Conservation (phyloP, 2,329 filamentous ascomycete genomes). For the Aspergillus sp. region DNA sequence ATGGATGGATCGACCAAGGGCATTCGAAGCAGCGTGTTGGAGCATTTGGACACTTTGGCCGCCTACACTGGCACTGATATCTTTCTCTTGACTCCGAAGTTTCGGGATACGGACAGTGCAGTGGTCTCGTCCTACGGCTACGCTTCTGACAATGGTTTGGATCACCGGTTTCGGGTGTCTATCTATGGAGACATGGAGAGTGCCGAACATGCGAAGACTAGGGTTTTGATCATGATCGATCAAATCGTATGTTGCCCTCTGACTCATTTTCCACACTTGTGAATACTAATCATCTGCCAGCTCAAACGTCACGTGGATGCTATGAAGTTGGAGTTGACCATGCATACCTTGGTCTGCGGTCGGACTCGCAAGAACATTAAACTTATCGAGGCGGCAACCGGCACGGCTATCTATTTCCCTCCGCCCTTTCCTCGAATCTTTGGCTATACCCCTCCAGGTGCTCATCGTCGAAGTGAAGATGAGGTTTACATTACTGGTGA, state of each 20-base stretch:
- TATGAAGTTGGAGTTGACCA: conserved; percentile 75
- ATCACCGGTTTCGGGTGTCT: conserved; percentile 85
- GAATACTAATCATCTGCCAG: conserved; percentile 27
- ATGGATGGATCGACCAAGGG: conserved; percentile 66
- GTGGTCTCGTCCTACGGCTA: conserved; percentile 70
- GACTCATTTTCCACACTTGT: conserved; percentile 2
- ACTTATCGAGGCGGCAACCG: conserved; percentile 89
- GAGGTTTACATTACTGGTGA: conserved; percentile 96
- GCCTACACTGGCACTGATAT: conserved; percentile 91
- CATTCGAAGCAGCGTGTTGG: conserved; percentile 70
- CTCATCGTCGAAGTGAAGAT: conserved; percentile 74
- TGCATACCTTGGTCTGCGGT: conserved; percentile 89
- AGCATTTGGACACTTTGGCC: conserved; percentile 82
- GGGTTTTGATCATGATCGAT: conserved; percentile 95
- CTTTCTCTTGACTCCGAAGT: conserved; percentile 87
- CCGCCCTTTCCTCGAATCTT: conserved; percentile 89
- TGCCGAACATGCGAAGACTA: conserved; percentile 93
- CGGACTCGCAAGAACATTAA: conserved; percentile 97
- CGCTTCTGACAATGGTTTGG: conserved; percentile 72
- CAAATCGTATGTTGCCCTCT: conserved; percentile 61
- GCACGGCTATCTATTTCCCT: conserved; percentile 97
- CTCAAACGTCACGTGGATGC: conserved; percentile 63
- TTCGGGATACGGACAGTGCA: conserved; percentile 70
- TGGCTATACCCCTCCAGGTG: conserved; percentile 79
- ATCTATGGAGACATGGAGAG: conserved; percentile 96